Percentiles rank a stretch among this genome's conserved stretches.
phyloP scores from a whole-genome alignment of 1,139 yeast species.

The Schwanniomyces etchellsii region DNA sequence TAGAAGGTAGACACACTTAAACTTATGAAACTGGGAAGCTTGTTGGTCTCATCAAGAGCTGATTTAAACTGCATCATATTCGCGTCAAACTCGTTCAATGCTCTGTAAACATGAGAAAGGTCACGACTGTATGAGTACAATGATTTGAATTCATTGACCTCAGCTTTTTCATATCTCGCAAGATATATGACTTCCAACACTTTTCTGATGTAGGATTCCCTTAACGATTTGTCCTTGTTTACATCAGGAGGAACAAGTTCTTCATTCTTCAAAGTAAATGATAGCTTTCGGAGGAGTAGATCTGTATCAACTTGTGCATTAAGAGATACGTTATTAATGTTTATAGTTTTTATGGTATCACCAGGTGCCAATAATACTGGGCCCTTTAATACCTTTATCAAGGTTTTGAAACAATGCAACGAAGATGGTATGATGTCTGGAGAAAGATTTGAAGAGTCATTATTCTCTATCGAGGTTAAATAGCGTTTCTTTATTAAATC shows the following conservation, averaged over 20 bases:
- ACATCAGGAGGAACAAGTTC: conserved; percentile 58
- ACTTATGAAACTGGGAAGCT: conserved; percentile 33
- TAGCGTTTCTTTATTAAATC: conserved; percentile 25
- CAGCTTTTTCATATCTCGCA: conserved; percentile 22
- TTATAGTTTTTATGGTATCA: conserved; percentile 48
- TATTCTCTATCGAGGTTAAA: conserved; percentile 21
- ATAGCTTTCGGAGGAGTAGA: conserved; percentile 42
- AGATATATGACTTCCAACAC: conserved; percentile 42
- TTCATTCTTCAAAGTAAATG: conserved; percentile 34
- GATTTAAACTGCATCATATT: conserved; percentile 23
- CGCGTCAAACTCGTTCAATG: conserved; percentile 41
- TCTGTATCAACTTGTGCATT: conserved; percentile 52
- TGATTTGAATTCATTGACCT: conserved; percentile 28
- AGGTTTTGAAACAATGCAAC: conserved; percentile 49
- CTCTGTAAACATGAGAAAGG: conserved; percentile 27
- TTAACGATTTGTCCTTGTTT: conserved; percentile 17
- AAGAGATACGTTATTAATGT: conserved; percentile 41
- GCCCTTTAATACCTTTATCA: conserved; percentile 56
- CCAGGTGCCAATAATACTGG: conserved; percentile 43
- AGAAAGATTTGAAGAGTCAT: conserved; percentile 20
- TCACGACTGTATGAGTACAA: conserved; percentile 36
- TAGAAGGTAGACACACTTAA: conserved; percentile 58
- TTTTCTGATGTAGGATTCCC: conserved; percentile 47
- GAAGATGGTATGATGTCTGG: conserved; percentile 41
- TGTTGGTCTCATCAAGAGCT: conserved; percentile 19